A percentile compares a stretch with the other conserved stretches of the same genome.
phyloP scores from a whole-genome alignment of 2,329 filamentous ascomycete genomes.

The Clonostachys rhizophaga region DNA sequence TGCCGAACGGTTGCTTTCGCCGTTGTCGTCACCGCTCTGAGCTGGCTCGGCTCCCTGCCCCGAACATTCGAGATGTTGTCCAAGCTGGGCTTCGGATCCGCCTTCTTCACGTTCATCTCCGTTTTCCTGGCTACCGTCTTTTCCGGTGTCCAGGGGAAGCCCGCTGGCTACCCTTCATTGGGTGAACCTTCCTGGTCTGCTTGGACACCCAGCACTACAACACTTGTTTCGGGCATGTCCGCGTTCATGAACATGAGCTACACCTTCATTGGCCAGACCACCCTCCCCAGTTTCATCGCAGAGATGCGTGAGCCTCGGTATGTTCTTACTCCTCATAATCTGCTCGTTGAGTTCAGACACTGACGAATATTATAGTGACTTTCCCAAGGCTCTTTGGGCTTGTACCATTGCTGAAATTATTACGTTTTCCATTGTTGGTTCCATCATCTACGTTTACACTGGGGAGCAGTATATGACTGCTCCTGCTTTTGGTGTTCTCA shows the following conservation, averaged over 20 bases:
- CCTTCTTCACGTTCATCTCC: slow-evolving; percentile 85
- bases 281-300: slow-evolving; percentile 88
- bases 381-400: slow-evolving; percentile 87
- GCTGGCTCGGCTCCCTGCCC: slow-evolving; percentile 75
- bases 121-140: slow-evolving; percentile 83
- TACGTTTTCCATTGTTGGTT: slow-evolving; percentile 80
- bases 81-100: slow-evolving; percentile 73
- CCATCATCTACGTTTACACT: slow-evolving; percentile 79
- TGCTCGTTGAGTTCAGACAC: too few relatives aligned
- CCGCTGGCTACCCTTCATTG: slow-evolving; percentile 55
- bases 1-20: slow-evolving; percentile 79
- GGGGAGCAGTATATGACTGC: slow-evolving; percentile 86
- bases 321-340: slow-evolving; percentile 2
- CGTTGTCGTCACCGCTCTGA: slow-evolving; percentile 68
- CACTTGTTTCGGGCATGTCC: slow-evolving; percentile 77
- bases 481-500: slow-evolving; percentile 81
- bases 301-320: slow-evolving; percentile 72
- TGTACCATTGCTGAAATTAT: slow-evolving; percentile 87
- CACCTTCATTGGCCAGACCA: slow-evolving; percentile 95
- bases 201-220: slow-evolving; percentile 64
- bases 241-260: slow-evolving; percentile 96
- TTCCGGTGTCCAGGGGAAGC: slow-evolving; percentile 69
- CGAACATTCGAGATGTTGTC: slow-evolving; percentile 80
- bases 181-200: slow-evolving; percentile 67
- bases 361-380: slow-evolving; percentile 50